phyloP scores from a whole-genome alignment of 2,329 filamentous ascomycete genomes.

The Colletotrichum gloeosporioides region DNA sequence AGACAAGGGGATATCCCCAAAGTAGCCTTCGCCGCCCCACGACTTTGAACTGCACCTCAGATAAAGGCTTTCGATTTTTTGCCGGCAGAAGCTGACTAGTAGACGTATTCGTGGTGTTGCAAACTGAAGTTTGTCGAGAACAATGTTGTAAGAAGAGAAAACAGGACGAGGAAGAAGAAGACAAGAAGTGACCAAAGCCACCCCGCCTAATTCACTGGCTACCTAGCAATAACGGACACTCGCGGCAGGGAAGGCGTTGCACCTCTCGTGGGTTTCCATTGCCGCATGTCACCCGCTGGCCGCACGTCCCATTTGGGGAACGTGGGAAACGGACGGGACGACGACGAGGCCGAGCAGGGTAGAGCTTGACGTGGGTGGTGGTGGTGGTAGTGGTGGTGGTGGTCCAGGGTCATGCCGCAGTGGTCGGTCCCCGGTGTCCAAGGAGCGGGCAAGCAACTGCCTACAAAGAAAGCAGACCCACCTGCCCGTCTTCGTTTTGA shows the following conservation, averaged over 20 bases:
- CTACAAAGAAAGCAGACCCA: not conserved
- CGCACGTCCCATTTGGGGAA: conserved; percentile 4
- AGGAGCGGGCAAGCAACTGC: not conserved
- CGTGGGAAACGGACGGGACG: conserved; percentile 5
- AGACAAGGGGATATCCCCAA: not conserved
- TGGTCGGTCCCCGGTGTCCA: not conserved
- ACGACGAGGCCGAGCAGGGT: not conserved
- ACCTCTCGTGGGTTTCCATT: conserved; percentile 13
- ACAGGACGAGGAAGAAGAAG: not conserved
- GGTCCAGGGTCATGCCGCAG: not conserved
- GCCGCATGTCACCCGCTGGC: conserved; percentile 5
- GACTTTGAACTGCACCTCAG: not conserved
- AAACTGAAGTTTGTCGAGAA: not conserved
- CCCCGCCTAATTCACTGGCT: conserved; percentile 1
- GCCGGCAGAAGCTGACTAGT: not conserved
- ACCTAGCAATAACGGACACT: not conserved
- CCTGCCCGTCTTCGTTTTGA: not conserved
- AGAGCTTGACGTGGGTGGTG: conserved; percentile 3
- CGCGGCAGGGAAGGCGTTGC: conserved; percentile 3
- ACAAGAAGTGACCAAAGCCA: not conserved
- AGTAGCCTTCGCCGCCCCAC: not conserved
- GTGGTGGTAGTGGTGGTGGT: not conserved
- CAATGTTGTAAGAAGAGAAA: not conserved
- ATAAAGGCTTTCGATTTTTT: not conserved
- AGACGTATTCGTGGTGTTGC: not conserved